A percentile compares a stretch with the other conserved stretches of the same genome.
Evolutionary conservation across 2,329 filamentous ascomycete species (phyloP).

Genomic region (Colletotrichum musicola): DNA sequence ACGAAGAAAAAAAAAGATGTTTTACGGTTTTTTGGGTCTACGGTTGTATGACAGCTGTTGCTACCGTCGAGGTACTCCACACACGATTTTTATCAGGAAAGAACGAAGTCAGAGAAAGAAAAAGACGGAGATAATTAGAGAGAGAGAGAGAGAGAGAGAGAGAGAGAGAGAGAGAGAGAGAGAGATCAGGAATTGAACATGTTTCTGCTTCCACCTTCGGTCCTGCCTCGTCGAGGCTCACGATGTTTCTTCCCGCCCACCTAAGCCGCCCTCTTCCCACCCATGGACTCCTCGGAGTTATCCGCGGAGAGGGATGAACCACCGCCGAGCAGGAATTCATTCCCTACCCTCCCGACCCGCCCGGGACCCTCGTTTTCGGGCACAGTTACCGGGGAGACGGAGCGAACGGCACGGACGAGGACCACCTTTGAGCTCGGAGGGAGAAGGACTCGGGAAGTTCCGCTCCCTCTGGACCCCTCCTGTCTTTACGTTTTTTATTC

Average conservation of each 20-base stretch:
- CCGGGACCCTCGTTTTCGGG: too few relatives aligned
- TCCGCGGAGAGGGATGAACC: too few relatives aligned
- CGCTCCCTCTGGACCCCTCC: neutral
- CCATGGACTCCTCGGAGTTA: too few relatives aligned
- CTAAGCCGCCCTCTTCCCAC: too few relatives aligned
- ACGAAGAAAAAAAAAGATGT: neutral
- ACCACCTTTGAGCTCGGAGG: neutral
- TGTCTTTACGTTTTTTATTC: too few relatives aligned
- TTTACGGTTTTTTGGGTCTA: neutral
- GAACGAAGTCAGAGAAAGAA: neutral
- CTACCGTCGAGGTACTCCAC: too few relatives aligned
- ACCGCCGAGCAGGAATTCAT: too few relatives aligned
- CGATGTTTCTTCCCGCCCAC: too few relatives aligned
- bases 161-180: neutral
- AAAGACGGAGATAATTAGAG: neutral
- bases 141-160: neutral
- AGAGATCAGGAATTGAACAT: neutral
- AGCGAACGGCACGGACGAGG: neutral
- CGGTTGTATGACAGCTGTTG: too few relatives aligned
- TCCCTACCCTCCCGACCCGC: too few relatives aligned
- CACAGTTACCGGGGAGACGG: neutral
- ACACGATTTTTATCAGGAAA: neutral
- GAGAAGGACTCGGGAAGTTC: neutral
- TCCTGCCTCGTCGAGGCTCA: neutral
- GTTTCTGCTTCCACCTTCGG: neutral